Evolutionary conservation across 768 basidiomycete genomes (phyloP).

Genomic region (Lactarius sanguifluus): DNA sequence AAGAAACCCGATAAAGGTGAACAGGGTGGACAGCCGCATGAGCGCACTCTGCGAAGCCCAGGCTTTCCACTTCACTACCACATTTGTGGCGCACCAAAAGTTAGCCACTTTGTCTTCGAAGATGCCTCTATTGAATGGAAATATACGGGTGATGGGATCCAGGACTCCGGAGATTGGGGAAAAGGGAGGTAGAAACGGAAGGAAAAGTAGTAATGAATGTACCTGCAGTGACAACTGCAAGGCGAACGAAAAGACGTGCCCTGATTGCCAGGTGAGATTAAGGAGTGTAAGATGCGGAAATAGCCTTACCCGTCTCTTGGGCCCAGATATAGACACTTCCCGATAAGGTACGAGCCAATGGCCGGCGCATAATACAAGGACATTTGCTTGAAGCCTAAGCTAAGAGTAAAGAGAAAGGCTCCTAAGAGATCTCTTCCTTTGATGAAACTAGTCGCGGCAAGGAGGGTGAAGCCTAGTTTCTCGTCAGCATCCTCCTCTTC

Average conservation of each 20-base stretch:
- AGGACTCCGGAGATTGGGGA: slow-evolving; percentile 46
- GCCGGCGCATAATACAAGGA: slow-evolving; percentile 91
- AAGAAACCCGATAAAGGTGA: slow-evolving; percentile 72
- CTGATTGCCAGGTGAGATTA: slow-evolving; percentile 26
- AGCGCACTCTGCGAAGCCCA: slow-evolving; percentile 50
- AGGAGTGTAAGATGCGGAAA: background rate
- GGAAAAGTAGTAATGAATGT: slow-evolving; percentile 71
- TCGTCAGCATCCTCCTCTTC: background rate
- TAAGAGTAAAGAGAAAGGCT: slow-evolving; percentile 77
- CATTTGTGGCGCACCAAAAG: slow-evolving; percentile 94
- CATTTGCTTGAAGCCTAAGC: slow-evolving; percentile 95
- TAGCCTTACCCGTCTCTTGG: slow-evolving; percentile 61
- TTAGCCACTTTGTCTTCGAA: slow-evolving; percentile 98
- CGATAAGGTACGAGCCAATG: slow-evolving; percentile 85
- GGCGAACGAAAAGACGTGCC: slow-evolving; percentile 57
- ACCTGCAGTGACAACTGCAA: slow-evolving; percentile 58
- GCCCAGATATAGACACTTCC: slow-evolving; percentile 87
- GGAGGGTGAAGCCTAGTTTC: slow-evolving; percentile 59
- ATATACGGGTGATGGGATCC: slow-evolving; percentile 78
- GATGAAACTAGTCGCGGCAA: slow-evolving; percentile 70
- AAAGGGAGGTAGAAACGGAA: slow-evolving; percentile 77
- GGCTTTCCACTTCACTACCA: slow-evolving; percentile 80
- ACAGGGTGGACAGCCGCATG: slow-evolving; percentile 59
- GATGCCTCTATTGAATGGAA: slow-evolving; percentile 86
- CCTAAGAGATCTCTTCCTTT: slow-evolving; percentile 69